A percentile compares a stretch with the other conserved stretches of the same genome.
Conservation (phyloP, 2,329 filamentous ascomycete genomes). For the Pseudogymnoascus sp. region DNA sequence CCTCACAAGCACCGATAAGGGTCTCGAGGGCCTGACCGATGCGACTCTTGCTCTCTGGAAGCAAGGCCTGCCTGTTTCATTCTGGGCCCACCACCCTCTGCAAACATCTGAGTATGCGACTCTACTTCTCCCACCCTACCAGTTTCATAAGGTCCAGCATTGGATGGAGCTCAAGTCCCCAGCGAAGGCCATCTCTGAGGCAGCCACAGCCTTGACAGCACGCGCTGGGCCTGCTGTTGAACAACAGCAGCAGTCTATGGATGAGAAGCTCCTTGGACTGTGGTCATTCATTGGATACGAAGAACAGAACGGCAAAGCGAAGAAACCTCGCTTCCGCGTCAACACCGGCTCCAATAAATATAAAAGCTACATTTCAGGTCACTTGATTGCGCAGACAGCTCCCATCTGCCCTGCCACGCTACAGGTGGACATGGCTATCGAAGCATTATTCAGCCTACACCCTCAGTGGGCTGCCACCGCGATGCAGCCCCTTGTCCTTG, state of each 20-base stretch:
- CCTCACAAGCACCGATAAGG: slow-evolving; percentile 18
- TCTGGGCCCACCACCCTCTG: slow-evolving; percentile 25
- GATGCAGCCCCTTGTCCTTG: neutral
- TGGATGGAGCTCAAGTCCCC: slow-evolving; percentile 24
- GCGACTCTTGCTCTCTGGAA: slow-evolving; percentile 26
- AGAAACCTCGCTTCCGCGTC: slow-evolving; percentile 14
- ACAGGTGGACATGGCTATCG: slow-evolving; percentile 12
- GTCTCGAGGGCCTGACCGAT: slow-evolving; percentile 20
- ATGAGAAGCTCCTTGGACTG: slow-evolving; percentile 6
- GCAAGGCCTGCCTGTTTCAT: slow-evolving; percentile 19
- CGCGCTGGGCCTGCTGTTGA: too few relatives aligned
- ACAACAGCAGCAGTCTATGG: neutral
- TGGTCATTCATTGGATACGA: slow-evolving; percentile 16
- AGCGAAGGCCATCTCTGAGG: too few relatives aligned
- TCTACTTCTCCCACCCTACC: slow-evolving; percentile 29
- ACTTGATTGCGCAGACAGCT: slow-evolving; percentile 15
- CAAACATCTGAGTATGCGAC: slow-evolving; percentile 20
- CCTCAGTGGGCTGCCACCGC: neutral
- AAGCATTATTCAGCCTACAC: slow-evolving; percentile 12
- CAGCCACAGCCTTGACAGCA: too few relatives aligned
- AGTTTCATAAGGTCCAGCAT: slow-evolving; percentile 29
- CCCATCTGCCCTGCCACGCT: slow-evolving; percentile 17
- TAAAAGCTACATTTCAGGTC: slow-evolving; percentile 8
- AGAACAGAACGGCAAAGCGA: slow-evolving; percentile 5
- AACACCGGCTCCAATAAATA: slow-evolving; percentile 15